Conservation (phyloP, 1,284 basidiomycete genomes). For the Heliocybe sulcata region DNA sequence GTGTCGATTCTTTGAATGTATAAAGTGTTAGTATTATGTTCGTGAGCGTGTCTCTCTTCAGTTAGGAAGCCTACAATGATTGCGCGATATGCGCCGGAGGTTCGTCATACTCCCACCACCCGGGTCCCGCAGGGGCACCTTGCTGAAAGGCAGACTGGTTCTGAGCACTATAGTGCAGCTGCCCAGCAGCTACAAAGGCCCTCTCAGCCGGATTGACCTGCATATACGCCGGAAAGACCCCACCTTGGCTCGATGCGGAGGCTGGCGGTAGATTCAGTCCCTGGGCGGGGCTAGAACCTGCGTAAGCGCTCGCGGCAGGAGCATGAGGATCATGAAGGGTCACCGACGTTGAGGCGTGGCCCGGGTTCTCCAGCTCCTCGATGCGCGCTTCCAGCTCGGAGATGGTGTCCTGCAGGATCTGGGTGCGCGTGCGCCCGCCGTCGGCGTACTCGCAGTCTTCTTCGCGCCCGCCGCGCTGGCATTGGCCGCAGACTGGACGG, state of each 20-base stretch:
- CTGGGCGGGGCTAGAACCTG: constrained; percentile 1
- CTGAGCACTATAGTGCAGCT: not conserved
- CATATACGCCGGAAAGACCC: not conserved
- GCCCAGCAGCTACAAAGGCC: not conserved
- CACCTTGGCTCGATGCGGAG: not conserved
- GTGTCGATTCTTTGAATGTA: constrained; percentile 9
- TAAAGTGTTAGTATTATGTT: not conserved
- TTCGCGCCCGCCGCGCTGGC: constrained; percentile 23
- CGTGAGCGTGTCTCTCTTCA: not conserved
- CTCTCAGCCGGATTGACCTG: not conserved
- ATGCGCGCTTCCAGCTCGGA: constrained; percentile 26
- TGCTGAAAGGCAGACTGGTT: not conserved
- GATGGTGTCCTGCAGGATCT: constrained; percentile 31
- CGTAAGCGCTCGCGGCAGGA: constrained; percentile 2
- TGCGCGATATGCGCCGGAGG: constrained; percentile 11
- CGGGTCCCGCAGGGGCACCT: not conserved
- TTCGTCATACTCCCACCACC: constrained; percentile 12
- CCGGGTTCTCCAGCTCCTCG: constrained; percentile 27
- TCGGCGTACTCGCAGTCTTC: constrained; percentile 36
- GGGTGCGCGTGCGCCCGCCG: constrained; percentile 23
- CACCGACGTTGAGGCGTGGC: constrained; percentile 15
- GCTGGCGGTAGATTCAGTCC: constrained; percentile 1
- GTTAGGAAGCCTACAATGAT: constrained; percentile 10
- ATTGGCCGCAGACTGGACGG: constrained; percentile 29
- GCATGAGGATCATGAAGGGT: constrained; percentile 24